Conservation (phyloP, 2,329 filamentous ascomycete species). For the Apiospora kogelbergensis region DNA sequence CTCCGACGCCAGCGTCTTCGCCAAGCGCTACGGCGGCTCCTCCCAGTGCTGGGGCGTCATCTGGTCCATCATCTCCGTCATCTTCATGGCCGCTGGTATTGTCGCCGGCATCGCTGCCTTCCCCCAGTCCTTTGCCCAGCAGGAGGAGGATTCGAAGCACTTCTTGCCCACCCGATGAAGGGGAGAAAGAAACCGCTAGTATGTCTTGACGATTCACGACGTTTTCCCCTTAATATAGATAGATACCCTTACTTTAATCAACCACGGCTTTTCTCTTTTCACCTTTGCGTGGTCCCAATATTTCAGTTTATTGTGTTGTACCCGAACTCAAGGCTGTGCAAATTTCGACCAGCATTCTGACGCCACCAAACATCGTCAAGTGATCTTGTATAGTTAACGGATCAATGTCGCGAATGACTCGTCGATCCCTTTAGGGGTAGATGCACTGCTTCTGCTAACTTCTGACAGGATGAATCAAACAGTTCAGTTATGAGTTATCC, state of each 20-base stretch:
- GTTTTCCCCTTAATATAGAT: not conserved
- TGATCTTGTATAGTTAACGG: not conserved
- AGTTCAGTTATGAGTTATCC: no score
- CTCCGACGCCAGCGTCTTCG: slow-evolving; percentile 78
- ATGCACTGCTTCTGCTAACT: not conserved
- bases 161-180: slow-evolving; percentile 53
- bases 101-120: slow-evolving; percentile 77
- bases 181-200: not conserved
- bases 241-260: slow-evolving; percentile 1
- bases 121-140: slow-evolving; percentile 66
- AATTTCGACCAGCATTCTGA: not conserved
- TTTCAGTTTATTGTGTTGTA: not conserved
- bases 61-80: slow-evolving; percentile 71
- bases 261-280: not conserved
- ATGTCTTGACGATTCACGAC: slow-evolving; percentile 1
- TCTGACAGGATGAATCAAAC: no score
- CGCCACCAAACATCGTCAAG: no score
- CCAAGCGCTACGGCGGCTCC: slow-evolving; percentile 74
- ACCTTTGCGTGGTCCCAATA: not conserved
- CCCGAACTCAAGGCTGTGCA: not conserved
- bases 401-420: not conserved
- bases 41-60: slow-evolving; percentile 80
- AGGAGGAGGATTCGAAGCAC: slow-evolving; percentile 66
- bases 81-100: slow-evolving; percentile 72
- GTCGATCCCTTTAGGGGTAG: not conserved